These are phyloP conservation scores for Ceratobasidium sp. DNA, from an alignment of 1,284 basidiomycete genomes.

Conservation along the genomic window DNA sequence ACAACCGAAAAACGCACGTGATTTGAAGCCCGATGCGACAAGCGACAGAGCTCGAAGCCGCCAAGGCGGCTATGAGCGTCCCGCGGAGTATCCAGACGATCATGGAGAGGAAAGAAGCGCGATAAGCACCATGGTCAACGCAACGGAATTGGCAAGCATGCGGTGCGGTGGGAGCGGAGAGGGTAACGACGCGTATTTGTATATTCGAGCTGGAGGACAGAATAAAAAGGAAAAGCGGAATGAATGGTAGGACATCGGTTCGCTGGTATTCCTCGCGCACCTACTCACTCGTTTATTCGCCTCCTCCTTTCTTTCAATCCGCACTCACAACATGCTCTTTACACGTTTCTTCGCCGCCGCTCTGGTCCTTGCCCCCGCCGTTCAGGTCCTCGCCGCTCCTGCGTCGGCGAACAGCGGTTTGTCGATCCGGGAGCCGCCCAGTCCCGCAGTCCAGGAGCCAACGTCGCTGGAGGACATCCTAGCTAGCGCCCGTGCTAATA, in stretches of 20 bases:
- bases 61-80: no score
- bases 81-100: no score
- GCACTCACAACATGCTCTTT: constrained; percentile 10
- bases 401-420: not conserved
- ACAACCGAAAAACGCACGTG: no score
- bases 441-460: not conserved
- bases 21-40: no score
- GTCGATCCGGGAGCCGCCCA: not conserved
- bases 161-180: no score
- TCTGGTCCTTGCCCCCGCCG: not conserved
- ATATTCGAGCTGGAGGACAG: not conserved
- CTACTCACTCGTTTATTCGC: not conserved
- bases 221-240: not conserved
- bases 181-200: not conserved
- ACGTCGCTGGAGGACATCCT: not conserved
- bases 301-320: not conserved
- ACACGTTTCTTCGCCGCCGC: not conserved
- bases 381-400: not conserved
- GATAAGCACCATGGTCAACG: no score
- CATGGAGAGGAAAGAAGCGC: no score
- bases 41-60: no score
- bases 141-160: no score
- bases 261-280: not conserved
- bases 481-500: not conserved
- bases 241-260: not conserved